Percentiles rank a stretch among this genome's conserved stretches.
Conservation (phyloP, 108 stramenopile genomes). For the Cylindrotheca closterium region DNA sequence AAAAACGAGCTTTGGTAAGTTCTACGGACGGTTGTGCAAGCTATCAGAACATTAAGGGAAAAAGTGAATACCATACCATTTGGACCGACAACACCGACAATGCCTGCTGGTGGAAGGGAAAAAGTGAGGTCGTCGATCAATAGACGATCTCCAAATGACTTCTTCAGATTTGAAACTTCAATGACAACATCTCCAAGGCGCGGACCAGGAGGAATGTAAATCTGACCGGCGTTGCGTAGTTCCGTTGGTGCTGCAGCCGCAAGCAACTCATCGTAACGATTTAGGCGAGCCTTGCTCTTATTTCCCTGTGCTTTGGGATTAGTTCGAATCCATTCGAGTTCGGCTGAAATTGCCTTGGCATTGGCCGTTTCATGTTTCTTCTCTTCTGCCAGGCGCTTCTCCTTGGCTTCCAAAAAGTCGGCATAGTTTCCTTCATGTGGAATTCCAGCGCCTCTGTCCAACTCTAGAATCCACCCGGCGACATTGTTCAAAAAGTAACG, state of each 20-base stretch:
- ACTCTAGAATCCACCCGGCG: slow-evolving; percentile 94
- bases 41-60: neutral
- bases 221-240: slow-evolving; percentile 77
- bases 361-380: slow-evolving; percentile 77
- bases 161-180: slow-evolving; percentile 66
- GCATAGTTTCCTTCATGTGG: slow-evolving; percentile 97
- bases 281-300: slow-evolving; percentile 89
- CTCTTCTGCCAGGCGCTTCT: slow-evolving; percentile 80
- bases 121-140: slow-evolving; percentile 88
- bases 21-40: neutral
- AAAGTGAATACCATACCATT: slow-evolving; percentile 65
- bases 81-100: slow-evolving; percentile 89
- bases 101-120: slow-evolving; percentile 83
- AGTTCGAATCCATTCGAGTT: slow-evolving; percentile 91
- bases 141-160: slow-evolving; percentile 77
- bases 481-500: slow-evolving; percentile 96
- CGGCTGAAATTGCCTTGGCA: slow-evolving; percentile 78
- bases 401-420: slow-evolving; percentile 90
- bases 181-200: slow-evolving; percentile 89
- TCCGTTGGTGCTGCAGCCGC: slow-evolving; percentile 75
- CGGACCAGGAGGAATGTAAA: slow-evolving; percentile 95
- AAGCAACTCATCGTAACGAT: slow-evolving; percentile 88
- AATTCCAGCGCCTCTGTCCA: slow-evolving; percentile 92
- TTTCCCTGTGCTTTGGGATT: slow-evolving; percentile 89
- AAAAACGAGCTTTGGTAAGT: neutral